Evolutionary conservation across 1,139 yeast genomes (phyloP), one percentile per base, ranked within the genome.

Genomic region (Casaregolazyma suthepensis): DNA sequence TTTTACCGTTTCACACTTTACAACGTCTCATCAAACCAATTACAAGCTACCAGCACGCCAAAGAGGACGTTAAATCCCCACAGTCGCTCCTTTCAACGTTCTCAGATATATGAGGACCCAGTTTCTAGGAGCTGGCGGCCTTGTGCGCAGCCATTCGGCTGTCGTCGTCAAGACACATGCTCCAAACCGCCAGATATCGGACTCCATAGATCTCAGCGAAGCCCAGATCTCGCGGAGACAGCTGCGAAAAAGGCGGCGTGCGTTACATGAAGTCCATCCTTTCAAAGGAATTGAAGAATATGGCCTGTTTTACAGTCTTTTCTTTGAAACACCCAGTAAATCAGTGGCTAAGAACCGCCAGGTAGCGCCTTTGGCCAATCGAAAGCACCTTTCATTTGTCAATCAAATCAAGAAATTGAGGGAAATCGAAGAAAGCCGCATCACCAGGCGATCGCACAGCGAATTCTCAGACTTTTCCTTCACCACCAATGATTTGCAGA

Each of bases 381-480:
- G 35, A 19, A 43, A 19, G 31, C 26, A 18, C 13, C 49, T 53
- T 37, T 57, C 59, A 13, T 60, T 58, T 51, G 50, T 60, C 13
- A 54, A 57, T 10, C 63, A 59, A 48, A 61, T 61, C 48, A 57
- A 54, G 47, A 54, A 58, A 26, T 50, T 61, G 35, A 46, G 62
- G 29, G 50, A 57, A 38, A 46, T 56, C n/a, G 61, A 59, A 40
- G 60, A 56, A 29, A 46, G 48, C 17, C 48, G 56, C 15, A 43
- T 48, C 31, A 15, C 5, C 6, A 17, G 43, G 23, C 5, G 20
- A 19, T 19, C 37, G 3, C 38, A 44, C 17, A 15, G 45, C 13
- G 18, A 19, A 7, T 26, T 37, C 9, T 17, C 38, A 10, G 26
- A 19, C 23, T 20, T 47, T 6, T 37, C 46, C 1, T 51, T 51